Percentiles rank a stretch among this genome's conserved stretches.
phyloP scores from a whole-genome alignment of 176 grass and related monocot genomes.

The Musa troglodytarum region DNA sequence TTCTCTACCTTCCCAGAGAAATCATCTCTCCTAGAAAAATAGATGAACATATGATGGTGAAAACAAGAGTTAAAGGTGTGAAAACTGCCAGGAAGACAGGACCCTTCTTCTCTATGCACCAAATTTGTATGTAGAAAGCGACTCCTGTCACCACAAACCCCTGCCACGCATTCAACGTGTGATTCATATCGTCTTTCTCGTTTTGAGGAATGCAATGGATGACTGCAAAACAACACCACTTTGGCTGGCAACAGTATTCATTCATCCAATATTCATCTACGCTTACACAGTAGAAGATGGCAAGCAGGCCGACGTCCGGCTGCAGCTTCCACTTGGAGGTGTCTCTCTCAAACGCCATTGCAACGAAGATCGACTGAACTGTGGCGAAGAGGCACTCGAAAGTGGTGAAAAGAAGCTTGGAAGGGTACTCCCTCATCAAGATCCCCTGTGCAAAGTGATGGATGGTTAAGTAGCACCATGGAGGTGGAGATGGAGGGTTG shows the following conservation, averaged over 20 bases:
- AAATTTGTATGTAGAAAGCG: conserved; percentile 18
- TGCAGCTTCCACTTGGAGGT: conserved; percentile 49
- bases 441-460: conserved; percentile 18
- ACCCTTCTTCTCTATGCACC: conserved; percentile 34
- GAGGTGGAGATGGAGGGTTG: conserved; percentile 1
- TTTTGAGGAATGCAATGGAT: too few species aligned
- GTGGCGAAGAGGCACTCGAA: conserved; percentile 38
- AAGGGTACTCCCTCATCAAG: conserved; percentile 63
- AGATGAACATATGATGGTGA: conserved; percentile 23
- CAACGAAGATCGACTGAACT: conserved; percentile 42
- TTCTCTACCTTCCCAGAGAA: conserved; percentile 28
- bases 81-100: conserved; percentile 29
- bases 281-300: conserved; percentile 15
- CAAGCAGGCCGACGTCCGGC: conserved; percentile 39
- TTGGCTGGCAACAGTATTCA: too few species aligned
- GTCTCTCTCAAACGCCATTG: conserved; percentile 39
- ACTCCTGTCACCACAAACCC: conserved; percentile 4
- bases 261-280: too few species aligned
- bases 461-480: too few species aligned
- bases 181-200: too few species aligned
- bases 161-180: not conserved
- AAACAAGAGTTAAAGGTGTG: conserved; percentile 20
- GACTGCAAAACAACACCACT: too few species aligned
- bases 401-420: conserved; percentile 54
- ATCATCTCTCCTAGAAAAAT: conserved; percentile 22